Evolutionary conservation across 192 early-diverging fungal genomes (phyloP).

Genomic region (Gonapodya prolifera): DNA sequence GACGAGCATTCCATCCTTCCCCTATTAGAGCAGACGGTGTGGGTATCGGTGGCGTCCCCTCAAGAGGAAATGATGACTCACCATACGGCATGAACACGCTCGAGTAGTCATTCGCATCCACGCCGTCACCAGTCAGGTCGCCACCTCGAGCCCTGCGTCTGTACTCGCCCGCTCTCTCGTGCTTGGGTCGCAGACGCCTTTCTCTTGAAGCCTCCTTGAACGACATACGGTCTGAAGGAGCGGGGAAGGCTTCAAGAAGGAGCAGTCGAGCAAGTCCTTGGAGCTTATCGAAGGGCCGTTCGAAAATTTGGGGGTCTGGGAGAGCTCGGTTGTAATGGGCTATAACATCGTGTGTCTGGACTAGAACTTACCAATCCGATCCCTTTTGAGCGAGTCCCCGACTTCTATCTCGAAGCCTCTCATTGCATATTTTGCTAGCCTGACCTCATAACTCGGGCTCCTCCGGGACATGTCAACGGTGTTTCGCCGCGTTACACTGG

Average conservation of each 20-base stretch:
- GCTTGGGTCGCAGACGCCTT: conserved; percentile 13
- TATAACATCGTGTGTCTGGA: not conserved
- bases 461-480: conserved; percentile 16
- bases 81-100: conserved; percentile 17
- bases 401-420: conserved; percentile 15
- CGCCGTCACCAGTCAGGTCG: conserved; percentile 11
- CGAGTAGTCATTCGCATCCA: conserved; percentile 17
- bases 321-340: not conserved
- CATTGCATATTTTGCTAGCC: conserved; percentile 17
- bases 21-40: not conserved
- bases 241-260: conserved; percentile 12
- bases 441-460: conserved; percentile 17
- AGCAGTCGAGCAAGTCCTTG: conserved; percentile 18
- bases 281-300: conserved; percentile 16
- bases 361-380: not conserved
- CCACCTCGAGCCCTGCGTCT: not conserved
- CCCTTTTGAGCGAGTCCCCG: not conserved
- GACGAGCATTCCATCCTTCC: conserved; percentile 10
- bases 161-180: conserved; percentile 16
- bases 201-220: conserved; percentile 16
- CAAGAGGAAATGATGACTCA: not conserved
- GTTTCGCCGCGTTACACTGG: conserved; percentile 14
- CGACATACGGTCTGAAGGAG: conserved; percentile 8
- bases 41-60: not conserved
- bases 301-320: conserved; percentile 10